Evolutionary conservation across 2,329 filamentous ascomycete genomes (phyloP), one percentile per base, ranked within the genome.

Genomic region (Zopfia rhizophila): DNA sequence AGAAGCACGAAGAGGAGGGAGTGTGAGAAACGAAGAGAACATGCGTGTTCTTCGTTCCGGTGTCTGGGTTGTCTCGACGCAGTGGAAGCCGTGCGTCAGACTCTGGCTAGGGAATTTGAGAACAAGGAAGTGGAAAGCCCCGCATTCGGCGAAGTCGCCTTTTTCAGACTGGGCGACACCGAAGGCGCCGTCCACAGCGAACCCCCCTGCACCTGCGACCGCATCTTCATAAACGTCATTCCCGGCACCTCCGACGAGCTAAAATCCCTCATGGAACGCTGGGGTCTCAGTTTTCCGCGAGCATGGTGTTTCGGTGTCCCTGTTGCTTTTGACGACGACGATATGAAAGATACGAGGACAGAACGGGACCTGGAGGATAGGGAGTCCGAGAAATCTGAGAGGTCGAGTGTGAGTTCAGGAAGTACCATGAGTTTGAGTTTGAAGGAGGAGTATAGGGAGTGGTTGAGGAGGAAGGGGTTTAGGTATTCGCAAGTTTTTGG

Each of bases 1-100:
- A 49, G 54, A 3, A 18, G 21, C 0, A 63, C 72, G 2, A 72
- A 70, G 25, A 36, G 45, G 1, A 45, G 51, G 0, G 51, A 59
- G 1, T 61, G 60, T 8, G 32, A 61, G 7, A 50, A 54, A 7
- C 65, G 63, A 1, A 38, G 33, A 21, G 59, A 69, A 0, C 78
- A 80, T 43, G 38, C 65, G 0, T 80, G 78, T 40, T 56, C 70
- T 0, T 73, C 70, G 0, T 66, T 79, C 2, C 71, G 75, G 0
- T 80, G 78, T 38, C 55, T 71, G 0, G 75, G 72, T 2, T 81
- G 78, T 41, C 71, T 74, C 1, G 66, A 72, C 5, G 70, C 75
- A 0, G 70, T 74, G 0, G 74, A 76, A 13, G 60, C 62, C 0
- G 71, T 79, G 1, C 66, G 77, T 1, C 40, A 62, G 1, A 56